Percentiles rank a stretch among this genome's conserved stretches.
Evolutionary conservation across 1,284 basidiomycete species (phyloP).

Genomic region (Amylostereum areolatum): DNA sequence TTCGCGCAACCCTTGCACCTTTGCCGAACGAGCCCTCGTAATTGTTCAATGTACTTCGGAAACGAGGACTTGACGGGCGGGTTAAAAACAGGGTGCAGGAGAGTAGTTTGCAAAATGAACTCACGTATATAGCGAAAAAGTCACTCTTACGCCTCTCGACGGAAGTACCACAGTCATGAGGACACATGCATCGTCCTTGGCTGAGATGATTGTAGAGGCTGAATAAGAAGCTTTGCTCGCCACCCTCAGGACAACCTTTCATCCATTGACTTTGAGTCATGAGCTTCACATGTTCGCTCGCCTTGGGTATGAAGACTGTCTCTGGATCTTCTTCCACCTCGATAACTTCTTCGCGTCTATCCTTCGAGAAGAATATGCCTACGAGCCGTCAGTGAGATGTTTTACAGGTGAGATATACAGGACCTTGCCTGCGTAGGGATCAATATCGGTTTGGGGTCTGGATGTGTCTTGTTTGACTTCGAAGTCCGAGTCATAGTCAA

Average conservation of each 20-base stretch:
- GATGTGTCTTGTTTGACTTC: slow-evolving; percentile 38
- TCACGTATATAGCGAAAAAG: slow-evolving; percentile 78
- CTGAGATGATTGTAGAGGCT: slow-evolving; percentile 72
- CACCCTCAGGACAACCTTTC: slow-evolving; percentile 91
- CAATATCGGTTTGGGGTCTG: slow-evolving; percentile 44
- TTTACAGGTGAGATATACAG: neutral
- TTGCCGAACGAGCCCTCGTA: slow-evolving; percentile 51
- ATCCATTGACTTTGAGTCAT: slow-evolving; percentile 92
- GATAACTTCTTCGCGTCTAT: slow-evolving; percentile 79
- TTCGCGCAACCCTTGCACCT: slow-evolving; percentile 61
- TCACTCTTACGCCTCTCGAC: slow-evolving; percentile 61
- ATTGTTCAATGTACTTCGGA: slow-evolving; percentile 57
- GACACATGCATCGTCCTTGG: slow-evolving; percentile 60
- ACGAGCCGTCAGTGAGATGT: neutral
- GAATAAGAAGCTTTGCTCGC: slow-evolving; percentile 85
- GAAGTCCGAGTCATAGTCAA: slow-evolving; percentile 76
- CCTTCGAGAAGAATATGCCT: slow-evolving; percentile 92
- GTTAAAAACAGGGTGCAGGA: neutral
- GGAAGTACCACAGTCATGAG: slow-evolving; percentile 61
- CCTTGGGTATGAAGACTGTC: slow-evolving; percentile 37
- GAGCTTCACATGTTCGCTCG: slow-evolving; percentile 47
- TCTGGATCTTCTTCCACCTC: slow-evolving; percentile 80
- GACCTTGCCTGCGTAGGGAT: slow-evolving; percentile 75
- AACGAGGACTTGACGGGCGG: slow-evolving; percentile 58
- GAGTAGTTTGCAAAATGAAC: slow-evolving; percentile 23